Evolutionary conservation across 805 yeast species (phyloP).

Genomic region (Wickerhamiella domercqiae): DNA sequence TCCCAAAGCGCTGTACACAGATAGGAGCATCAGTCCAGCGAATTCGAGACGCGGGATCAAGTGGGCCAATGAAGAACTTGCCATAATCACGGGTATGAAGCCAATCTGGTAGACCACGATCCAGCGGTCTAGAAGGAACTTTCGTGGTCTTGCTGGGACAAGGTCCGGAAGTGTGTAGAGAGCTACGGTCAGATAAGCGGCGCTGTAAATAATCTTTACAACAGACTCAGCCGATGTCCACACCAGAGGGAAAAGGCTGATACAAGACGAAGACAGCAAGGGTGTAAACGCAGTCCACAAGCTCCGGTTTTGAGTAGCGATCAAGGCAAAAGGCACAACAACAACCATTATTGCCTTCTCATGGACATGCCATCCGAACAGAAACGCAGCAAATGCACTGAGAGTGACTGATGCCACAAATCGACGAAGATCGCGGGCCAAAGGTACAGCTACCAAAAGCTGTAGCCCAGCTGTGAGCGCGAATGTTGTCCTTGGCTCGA

Average conservation of each 20-base stretch:
- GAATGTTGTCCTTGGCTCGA: constrained; percentile 66
- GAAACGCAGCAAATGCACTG: constrained; percentile 80
- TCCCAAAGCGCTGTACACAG: constrained; percentile 79
- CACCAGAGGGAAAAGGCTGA: constrained; percentile 75
- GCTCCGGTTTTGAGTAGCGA: constrained; percentile 56
- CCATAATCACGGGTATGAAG: constrained; percentile 45
- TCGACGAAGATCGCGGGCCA: constrained; percentile 38
- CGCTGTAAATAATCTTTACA: constrained; percentile 60
- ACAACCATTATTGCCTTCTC: constrained; percentile 90
- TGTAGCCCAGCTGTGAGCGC: constrained; percentile 74
- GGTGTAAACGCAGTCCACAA: constrained; percentile 56
- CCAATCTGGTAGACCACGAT: constrained; percentile 53
- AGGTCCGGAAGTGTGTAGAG: constrained; percentile 51
- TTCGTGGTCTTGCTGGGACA: constrained; percentile 18
- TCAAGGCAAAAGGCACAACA: constrained; percentile 72
- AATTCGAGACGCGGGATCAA: constrained; percentile 48
- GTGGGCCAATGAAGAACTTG: constrained; percentile 42
- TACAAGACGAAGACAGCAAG: constrained; percentile 65
- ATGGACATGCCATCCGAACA: constrained; percentile 98
- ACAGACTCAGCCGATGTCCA: constrained; percentile 68
- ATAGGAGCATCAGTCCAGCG: constrained; percentile 61
- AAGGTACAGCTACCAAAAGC: constrained; percentile 42
- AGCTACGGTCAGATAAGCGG: constrained; percentile 73
- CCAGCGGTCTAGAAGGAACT: constrained; percentile 55
- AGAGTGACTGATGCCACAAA: constrained; percentile 74